Evolutionary conservation across 192 early-diverging fungal species (phyloP).

Genomic region (Linnemannia exigua): DNA sequence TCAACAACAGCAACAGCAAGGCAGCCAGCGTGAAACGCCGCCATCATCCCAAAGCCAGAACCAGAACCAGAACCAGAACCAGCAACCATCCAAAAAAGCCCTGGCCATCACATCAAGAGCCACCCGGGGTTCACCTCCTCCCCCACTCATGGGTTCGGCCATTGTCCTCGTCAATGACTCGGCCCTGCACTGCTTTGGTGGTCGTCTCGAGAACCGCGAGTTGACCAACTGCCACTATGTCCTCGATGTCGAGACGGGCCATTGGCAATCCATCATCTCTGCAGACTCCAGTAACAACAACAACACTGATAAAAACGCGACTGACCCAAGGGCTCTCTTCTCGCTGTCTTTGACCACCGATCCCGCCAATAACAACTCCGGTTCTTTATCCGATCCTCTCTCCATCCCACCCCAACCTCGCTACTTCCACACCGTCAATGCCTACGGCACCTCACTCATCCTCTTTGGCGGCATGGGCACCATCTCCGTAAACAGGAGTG

Average conservation of each 20-base stretch:
- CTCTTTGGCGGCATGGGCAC: slow-evolving; percentile 53
- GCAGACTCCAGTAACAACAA: slow-evolving; percentile 11
- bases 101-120: slow-evolving; percentile 37
- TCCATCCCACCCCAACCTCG: slow-evolving; percentile 38
- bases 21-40: neutral
- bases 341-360: slow-evolving; percentile 54
- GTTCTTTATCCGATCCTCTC: slow-evolving; percentile 39
- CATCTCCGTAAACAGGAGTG: neutral
- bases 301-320: neutral
- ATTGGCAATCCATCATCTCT: slow-evolving; percentile 33
- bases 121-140: slow-evolving; percentile 33
- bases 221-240: slow-evolving; percentile 49
- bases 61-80: neutral
- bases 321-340: slow-evolving; percentile 29
- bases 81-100: slow-evolving; percentile 40
- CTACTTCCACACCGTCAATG: slow-evolving; percentile 54
- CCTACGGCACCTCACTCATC: slow-evolving; percentile 45
- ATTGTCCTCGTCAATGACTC: slow-evolving; percentile 48
- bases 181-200: slow-evolving; percentile 42
- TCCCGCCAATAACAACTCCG: slow-evolving; percentile 46
- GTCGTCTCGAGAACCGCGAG: slow-evolving; percentile 43
- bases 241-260: slow-evolving; percentile 44
- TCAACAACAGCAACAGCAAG: neutral
- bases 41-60: no score
- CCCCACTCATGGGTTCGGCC: slow-evolving; percentile 45